phyloP scores from a whole-genome alignment of 2,329 filamentous ascomycete species.

The Pseudogymnoascus sp. region DNA sequence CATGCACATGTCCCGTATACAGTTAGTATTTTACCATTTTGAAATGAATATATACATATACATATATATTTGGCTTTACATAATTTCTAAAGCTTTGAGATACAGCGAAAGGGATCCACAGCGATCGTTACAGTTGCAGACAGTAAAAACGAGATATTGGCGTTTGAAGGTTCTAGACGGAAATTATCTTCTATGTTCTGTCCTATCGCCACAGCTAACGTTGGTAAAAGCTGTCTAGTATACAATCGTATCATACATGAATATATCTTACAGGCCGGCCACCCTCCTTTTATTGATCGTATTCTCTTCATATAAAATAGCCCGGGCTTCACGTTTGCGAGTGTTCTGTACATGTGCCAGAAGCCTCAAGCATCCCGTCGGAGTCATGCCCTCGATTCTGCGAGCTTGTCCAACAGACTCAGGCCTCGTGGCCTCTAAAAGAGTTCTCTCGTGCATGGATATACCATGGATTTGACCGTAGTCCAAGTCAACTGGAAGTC shows the following conservation, averaged over 20 bases:
- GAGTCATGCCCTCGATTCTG: constrained; percentile 72
- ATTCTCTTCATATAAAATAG: not conserved
- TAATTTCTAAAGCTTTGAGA: no score
- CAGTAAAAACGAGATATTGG: no score
- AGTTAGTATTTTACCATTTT: not conserved
- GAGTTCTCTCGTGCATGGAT: constrained; percentile 68
- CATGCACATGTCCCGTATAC: not conserved
- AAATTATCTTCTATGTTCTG: no score
- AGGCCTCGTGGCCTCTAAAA: constrained; percentile 62
- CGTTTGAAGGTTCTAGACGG: no score
- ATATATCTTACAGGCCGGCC: not conserved
- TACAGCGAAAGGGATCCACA: no score
- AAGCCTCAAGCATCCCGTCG: constrained; percentile 51
- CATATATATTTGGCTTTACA: no score
- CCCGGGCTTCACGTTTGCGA: constrained; percentile 1
- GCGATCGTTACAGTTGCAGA: no score
- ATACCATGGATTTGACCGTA: constrained; percentile 68
- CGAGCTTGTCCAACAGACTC: constrained; percentile 85
- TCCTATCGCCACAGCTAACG: not conserved
- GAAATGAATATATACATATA: no score
- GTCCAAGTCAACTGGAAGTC: constrained; percentile 65
- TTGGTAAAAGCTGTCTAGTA: not conserved
- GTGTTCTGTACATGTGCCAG: constrained; percentile 46
- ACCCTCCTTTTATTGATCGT: not conserved
- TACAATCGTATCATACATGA: not conserved